Conservation (phyloP, 208 protist genomes). For the Phytomonas francai region DNA sequence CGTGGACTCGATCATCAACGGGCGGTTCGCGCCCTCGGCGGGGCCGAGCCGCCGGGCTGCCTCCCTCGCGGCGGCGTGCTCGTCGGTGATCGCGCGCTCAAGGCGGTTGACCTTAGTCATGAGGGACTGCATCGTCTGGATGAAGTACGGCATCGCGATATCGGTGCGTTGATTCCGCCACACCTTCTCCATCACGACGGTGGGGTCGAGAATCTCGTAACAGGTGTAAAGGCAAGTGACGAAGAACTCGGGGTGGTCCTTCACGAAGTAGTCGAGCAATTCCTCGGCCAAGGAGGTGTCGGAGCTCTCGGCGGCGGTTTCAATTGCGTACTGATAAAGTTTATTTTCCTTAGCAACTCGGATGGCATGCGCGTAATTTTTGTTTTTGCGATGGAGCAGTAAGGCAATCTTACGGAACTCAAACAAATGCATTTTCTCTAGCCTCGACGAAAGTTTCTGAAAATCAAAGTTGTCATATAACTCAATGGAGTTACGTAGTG, state of each 20-base stretch:
- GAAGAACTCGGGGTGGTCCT: conserved; percentile 93
- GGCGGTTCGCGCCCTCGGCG: conserved; percentile 16
- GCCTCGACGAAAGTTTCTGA: conserved; percentile 91
- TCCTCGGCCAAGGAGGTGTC: conserved; percentile 90
- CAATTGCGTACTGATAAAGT: conserved; percentile 98
- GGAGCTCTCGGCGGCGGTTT: conserved; percentile 94
- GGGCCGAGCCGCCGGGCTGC: conserved; percentile 57
- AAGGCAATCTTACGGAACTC: conserved; percentile 99
- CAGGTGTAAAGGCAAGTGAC: conserved; percentile 96
- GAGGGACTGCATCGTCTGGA: conserved; percentile 96
- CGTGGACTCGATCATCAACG: conserved; percentile 71
- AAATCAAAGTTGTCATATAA: conserved; percentile 96
- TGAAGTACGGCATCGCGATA: conserved; percentile 98
- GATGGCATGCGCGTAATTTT: conserved; percentile 89
- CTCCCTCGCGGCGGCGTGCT: conserved; percentile 81
- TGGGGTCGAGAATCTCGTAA: conserved; percentile 93
- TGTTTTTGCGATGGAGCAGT: conserved; percentile 94
- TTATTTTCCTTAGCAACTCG: conserved; percentile 96
- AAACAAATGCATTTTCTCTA: conserved; percentile 97
- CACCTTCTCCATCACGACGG: conserved; percentile 97
- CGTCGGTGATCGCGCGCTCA: conserved; percentile 73
- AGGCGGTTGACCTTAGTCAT: conserved; percentile 79
- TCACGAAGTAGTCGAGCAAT: conserved; percentile 97
- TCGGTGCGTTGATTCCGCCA: conserved; percentile 97
- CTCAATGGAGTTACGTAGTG: conserved; percentile 94